Base-by-base conservation (phyloP, 805 yeast species). In the Candida gorgasii region DNA sequence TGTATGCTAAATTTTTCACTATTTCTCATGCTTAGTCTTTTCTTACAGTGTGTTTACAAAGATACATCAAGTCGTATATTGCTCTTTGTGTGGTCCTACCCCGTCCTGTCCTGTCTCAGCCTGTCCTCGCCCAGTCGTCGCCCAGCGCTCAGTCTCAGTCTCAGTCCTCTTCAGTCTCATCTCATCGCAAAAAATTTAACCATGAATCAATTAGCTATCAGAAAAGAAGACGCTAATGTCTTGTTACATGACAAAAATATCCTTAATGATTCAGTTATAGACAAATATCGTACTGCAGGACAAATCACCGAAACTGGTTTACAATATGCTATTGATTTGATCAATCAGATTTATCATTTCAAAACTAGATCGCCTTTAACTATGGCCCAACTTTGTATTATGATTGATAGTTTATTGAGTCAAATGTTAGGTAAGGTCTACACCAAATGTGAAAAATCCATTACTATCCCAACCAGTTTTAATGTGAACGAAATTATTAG, bases 251-350 rank as follows among this genome's bases (percentile, higher is more conserved):
- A 83, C 48, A 87, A 80, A 60, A 89, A 89, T 62, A 75, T 80
- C 31, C 73, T 89, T 50, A 72, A 71, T 51, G 81, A 73, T 22
- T 47, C 74, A 13, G 82, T 84, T 8, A 59, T 88, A 19, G 92
- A 84, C 52, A 90, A 89, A 66, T 89, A 90, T 67, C 78, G 95
- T 65, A 72, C 81, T 39, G 96, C 96, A 4, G 97, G 96, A 36
- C 89, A 86, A 64, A 82, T 89, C 53, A 70, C 93, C 3, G 97
- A 90, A 66, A 84, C 95, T 15, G 84, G 89, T 43, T 71, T 90
- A 52, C 67, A 77, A 45, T 85, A 86, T 59, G 69, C 87, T 39
- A 69, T 76, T 7, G 71, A 76, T 42, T 75, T 86, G 58, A 83
- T 89, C 52, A 84, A 86, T 57, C 81, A 82, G 50, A 77, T 84